phyloP scores from a whole-genome alignment of 306 rosid genomes.

The Elaeagnus macrophylla region DNA sequence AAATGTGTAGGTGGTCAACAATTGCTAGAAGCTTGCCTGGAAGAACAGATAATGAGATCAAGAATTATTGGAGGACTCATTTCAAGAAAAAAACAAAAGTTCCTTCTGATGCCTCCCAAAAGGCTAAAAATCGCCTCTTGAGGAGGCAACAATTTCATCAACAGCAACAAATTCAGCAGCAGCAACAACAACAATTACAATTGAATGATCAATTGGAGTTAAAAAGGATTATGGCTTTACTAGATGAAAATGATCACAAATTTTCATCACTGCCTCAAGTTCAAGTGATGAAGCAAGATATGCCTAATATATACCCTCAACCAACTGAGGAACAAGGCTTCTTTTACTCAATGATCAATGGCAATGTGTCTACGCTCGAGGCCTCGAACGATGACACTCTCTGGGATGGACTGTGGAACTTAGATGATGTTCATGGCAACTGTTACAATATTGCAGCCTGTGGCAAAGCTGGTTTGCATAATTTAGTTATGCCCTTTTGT shows the following conservation, averaged over 20 bases:
- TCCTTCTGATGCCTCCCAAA: slow-evolving; percentile 41
- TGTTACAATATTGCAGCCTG: slow-evolving; percentile 26
- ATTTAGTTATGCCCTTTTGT: slow-evolving; percentile 57
- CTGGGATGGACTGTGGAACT: slow-evolving; percentile 72
- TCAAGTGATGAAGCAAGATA: slow-evolving; percentile 33
- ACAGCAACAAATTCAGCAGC: slow-evolving; percentile 43
- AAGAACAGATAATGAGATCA: slow-evolving; percentile 90
- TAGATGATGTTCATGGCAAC: slow-evolving; percentile 56
- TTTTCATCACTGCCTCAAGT: slow-evolving; percentile 25
- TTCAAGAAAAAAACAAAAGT: slow-evolving; percentile 64
- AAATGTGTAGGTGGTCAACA: slow-evolving; percentile 69
- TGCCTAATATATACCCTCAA: slow-evolving; percentile 25
- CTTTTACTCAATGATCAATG: slow-evolving; percentile 33
- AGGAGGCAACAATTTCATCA: slow-evolving; percentile 57
- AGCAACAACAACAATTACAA: slow-evolving; percentile 27
- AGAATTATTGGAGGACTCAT: slow-evolving; percentile 90
- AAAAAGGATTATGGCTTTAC: slow-evolving; percentile 45
- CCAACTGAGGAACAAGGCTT: slow-evolving; percentile 33
- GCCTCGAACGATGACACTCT: slow-evolving; percentile 31
- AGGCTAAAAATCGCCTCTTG: slow-evolving; percentile 42
- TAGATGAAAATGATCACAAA: slow-evolving; percentile 45
- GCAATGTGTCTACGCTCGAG: slow-evolving; percentile 29
- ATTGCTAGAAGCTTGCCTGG: slow-evolving; percentile 91
- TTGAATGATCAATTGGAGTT: slow-evolving; percentile 36
- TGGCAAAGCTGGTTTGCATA: slow-evolving; percentile 37